Evolutionary conservation across 345 rosid genomes (phyloP).

Genomic region (Dovyalis caffra): DNA sequence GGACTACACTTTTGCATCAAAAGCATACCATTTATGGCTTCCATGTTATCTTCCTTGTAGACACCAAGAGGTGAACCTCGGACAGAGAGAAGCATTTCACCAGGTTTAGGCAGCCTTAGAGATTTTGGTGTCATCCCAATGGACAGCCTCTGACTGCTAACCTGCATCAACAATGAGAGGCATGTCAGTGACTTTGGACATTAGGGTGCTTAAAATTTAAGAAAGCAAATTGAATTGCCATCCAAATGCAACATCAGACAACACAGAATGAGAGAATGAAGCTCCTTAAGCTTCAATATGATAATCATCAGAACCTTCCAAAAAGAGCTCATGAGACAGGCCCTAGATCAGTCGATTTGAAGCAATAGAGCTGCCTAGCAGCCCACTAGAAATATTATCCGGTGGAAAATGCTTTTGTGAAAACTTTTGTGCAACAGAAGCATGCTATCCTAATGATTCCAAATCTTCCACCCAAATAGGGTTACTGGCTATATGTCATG

Average conservation of each 20-base stretch:
- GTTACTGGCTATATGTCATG: not conserved
- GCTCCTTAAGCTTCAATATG: not conserved
- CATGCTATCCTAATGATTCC: not conserved
- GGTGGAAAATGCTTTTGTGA: not conserved
- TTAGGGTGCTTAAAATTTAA: not conserved
- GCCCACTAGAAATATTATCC: not conserved
- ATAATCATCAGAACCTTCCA: not conserved
- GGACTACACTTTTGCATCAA: not conserved
- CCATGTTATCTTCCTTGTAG: constrained; percentile 87
- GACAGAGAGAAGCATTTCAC: constrained; percentile 89
- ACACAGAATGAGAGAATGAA: not conserved
- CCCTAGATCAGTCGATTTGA: not conserved
- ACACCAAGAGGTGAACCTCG: constrained; percentile 94
- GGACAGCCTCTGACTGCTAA: constrained; percentile 67
- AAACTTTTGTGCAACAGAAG: not conserved
- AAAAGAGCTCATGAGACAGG: not conserved
- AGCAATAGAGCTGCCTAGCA: not conserved
- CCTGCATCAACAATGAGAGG: constrained; percentile 37
- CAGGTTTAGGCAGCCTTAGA: constrained; percentile 73
- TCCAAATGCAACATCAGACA: not conserved
- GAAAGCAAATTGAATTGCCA: not conserved
- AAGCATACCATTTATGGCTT: constrained; percentile 66
- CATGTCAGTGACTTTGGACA: not conserved
- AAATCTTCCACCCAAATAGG: not conserved
- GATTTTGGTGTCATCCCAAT: constrained; percentile 91